Evolutionary conservation across 495 filamentous ascomycete genomes (phyloP).

Genomic region (Aspergillus affinis): DNA sequence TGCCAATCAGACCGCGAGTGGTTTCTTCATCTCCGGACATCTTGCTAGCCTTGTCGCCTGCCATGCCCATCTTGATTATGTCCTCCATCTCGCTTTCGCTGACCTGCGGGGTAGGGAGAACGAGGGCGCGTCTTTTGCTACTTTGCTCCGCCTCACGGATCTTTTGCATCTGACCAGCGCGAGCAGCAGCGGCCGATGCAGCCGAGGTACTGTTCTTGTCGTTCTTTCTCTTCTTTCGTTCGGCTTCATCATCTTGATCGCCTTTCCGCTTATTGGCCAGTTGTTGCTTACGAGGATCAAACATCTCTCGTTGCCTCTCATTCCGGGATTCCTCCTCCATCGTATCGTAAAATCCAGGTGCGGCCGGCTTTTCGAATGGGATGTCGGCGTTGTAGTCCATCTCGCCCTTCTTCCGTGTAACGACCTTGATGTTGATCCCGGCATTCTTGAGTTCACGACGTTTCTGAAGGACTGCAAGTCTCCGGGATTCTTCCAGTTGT

Average conservation of each 20-base stretch:
- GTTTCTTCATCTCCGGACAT: conserved; percentile 77
- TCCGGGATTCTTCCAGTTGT: conserved; percentile 90
- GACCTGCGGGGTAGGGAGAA: conserved; percentile 85
- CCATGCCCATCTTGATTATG: conserved; percentile 98
- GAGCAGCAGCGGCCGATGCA: conserved; percentile 81
- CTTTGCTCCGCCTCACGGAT: conserved; percentile 95
- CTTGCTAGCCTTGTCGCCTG: conserved; percentile 81
- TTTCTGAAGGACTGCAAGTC: conserved; percentile 89
- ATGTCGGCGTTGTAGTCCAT: conserved; percentile 99
- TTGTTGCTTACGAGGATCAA: conserved; percentile 93
- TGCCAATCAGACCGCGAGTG: conserved; percentile 80
- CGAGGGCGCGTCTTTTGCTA: conserved; percentile 79
- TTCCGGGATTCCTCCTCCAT: conserved; percentile 75
- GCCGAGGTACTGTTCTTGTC: conserved; percentile 78
- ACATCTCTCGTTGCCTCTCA: conserved; percentile 82
- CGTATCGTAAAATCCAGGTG: conserved; percentile 92
- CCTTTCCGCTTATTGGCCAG: conserved; percentile 94
- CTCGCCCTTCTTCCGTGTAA: conserved; percentile 87
- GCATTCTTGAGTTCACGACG: conserved; percentile 94
- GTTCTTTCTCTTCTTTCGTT: conserved; percentile 80
- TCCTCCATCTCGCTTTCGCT: conserved; percentile 91
- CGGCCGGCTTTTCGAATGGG: conserved; percentile 90
- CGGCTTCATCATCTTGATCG: conserved; percentile 78
- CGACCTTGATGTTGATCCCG: conserved; percentile 96
- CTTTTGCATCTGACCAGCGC: conserved; percentile 93